phyloP scores from a whole-genome alignment of 1,284 basidiomycete genomes.

The Cutaneotrichosporon dermatis region DNA sequence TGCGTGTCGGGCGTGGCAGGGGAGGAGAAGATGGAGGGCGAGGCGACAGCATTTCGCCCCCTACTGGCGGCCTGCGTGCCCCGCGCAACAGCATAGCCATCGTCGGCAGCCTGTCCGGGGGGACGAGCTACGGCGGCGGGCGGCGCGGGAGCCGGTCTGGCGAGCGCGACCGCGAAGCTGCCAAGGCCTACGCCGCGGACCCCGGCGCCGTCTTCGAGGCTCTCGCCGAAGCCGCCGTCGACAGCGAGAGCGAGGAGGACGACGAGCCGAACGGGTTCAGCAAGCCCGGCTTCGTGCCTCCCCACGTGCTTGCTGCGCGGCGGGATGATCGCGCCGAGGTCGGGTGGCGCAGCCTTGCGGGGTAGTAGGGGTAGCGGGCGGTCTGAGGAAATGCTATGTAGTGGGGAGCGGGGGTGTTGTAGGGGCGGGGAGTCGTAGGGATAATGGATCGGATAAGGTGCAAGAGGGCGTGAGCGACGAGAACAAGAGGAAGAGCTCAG shows the following conservation, averaged over 20 bases:
- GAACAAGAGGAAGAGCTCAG: no score
- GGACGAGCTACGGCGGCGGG: neutral
- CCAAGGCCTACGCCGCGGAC: conserved; percentile 31
- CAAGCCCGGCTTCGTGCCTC: conserved; percentile 31
- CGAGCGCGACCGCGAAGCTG: conserved; percentile 35
- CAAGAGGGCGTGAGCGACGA: no score
- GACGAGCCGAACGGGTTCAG: conserved; percentile 20
- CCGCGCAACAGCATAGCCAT: neutral
- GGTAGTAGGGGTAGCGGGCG: no score
- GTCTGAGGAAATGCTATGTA: no score
- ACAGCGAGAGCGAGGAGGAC: conserved; percentile 13
- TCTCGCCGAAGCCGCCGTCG: conserved; percentile 28
- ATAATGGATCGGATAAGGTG: no score
- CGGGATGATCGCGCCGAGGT: conserved; percentile 21
- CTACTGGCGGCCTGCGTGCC: neutral
- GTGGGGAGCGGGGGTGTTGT: no score
- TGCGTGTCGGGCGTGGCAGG: no score
- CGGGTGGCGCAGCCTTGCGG: conserved; percentile 34
- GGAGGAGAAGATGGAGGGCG: neutral
- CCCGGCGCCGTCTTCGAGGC: conserved; percentile 41
- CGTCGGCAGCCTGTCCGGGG: neutral
- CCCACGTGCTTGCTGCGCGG: conserved; percentile 37
- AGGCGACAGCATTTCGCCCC: neutral
- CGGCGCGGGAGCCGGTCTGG: conserved; percentile 21
- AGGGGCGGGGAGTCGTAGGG: no score